Percentiles rank a stretch among this genome's conserved stretches.
Evolutionary conservation across 306 rosid genomes (phyloP).

Genomic region (Vigna angularis): DNA sequence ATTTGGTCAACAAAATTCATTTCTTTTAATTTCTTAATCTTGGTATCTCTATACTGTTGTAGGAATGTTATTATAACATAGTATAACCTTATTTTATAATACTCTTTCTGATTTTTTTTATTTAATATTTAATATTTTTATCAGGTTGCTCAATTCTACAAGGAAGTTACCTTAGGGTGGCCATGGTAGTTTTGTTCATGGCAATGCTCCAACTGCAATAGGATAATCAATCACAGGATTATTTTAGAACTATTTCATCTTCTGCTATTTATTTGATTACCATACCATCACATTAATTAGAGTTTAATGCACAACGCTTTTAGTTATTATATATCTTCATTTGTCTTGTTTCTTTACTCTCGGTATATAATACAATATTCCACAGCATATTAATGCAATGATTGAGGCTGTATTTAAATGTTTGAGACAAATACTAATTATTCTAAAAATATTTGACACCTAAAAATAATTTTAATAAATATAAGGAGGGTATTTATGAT

Average conservation of each 20-base stretch:
- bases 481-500: too few species aligned
- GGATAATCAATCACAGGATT: slow-evolving; percentile 19
- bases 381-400: too few species aligned
- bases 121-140: slow-evolving; percentile 15
- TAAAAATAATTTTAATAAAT: too few species aligned
- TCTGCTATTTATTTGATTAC: too few species aligned
- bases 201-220: slow-evolving; percentile 42
- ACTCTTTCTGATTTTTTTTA: neutral
- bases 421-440: too few species aligned
- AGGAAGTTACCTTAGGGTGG: slow-evolving; percentile 51
- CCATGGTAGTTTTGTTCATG: slow-evolving; percentile 43
- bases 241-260: slow-evolving; percentile 26
- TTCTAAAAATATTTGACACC: too few species aligned
- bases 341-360: neutral
- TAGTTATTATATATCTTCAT: neutral
- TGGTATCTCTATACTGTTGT: neutral
- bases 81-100: neutral
- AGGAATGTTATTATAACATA: neutral
- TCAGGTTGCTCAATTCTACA: slow-evolving; percentile 55
- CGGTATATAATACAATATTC: too few species aligned
- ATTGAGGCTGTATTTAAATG: too few species aligned
- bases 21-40: too few species aligned
- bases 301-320: slow-evolving; percentile 1
- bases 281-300: too few species aligned
- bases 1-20: too few species aligned